These are phyloP conservation scores for Neurospora sp. DNA, from an alignment of 495 filamentous ascomycete genomes.

Conservation along the genomic window DNA sequence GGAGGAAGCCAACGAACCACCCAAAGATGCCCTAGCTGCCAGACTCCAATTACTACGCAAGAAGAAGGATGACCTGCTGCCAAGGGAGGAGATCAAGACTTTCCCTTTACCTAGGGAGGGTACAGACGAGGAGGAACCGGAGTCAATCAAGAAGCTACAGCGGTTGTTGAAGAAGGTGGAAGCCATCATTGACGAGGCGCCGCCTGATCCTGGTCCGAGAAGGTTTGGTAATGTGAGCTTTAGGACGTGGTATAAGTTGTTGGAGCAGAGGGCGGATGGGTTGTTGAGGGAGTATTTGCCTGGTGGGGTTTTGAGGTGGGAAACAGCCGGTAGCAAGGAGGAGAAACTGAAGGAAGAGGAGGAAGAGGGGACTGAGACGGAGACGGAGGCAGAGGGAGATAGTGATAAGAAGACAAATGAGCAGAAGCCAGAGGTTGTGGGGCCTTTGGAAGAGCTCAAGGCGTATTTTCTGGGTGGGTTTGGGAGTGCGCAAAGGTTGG, in stretches of 20 bases:
- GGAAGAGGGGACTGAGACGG: neutral
- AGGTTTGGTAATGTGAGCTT: constrained; percentile 90
- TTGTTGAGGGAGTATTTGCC: constrained; percentile 58
- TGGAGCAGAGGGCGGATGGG: constrained; percentile 45
- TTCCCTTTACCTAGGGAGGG: constrained; percentile 38
- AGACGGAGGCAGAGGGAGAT: neutral
- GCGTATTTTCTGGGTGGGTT: constrained; percentile 80
- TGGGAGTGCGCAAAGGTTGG: constrained; percentile 78
- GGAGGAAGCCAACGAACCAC: neutral
- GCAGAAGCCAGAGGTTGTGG: neutral
- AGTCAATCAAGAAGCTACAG: constrained; percentile 52
- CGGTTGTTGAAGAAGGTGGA: constrained; percentile 50
- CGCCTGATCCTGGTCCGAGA: constrained; percentile 74
- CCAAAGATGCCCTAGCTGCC: neutral
- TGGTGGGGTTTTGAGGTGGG: constrained; percentile 34
- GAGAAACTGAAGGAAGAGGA: constrained; percentile 1
- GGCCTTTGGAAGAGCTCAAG: constrained; percentile 48
- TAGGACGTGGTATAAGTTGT: constrained; percentile 64
- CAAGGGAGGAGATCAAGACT: constrained; percentile 27
- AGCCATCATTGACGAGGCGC: constrained; percentile 62
- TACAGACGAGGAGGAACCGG: constrained; percentile 20
- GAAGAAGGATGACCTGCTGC: neutral
- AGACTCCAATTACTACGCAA: neutral
- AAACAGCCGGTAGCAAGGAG: neutral
- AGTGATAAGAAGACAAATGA: neutral